Evolutionary conservation across 2,329 filamentous ascomycete species (phyloP).

Genomic region (Cytospora piceae): DNA sequence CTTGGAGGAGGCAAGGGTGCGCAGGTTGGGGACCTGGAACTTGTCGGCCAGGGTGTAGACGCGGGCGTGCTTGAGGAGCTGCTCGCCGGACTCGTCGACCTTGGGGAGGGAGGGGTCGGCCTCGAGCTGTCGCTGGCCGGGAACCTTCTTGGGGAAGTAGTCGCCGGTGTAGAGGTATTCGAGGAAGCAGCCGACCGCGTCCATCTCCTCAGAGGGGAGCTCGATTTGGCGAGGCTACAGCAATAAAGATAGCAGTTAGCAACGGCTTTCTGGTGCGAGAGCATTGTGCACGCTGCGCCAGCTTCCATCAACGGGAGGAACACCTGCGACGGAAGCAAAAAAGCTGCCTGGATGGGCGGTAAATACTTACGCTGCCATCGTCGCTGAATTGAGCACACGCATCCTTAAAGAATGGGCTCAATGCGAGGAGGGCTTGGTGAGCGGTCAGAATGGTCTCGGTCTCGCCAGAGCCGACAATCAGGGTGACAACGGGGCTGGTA

Average conservation of each 20-base stretch:
- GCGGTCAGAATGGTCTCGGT: conserved; percentile 69
- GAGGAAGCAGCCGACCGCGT: conserved; percentile 77
- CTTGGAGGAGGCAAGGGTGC: conserved; percentile 80
- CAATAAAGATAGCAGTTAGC: not conserved
- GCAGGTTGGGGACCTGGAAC: conserved; percentile 69
- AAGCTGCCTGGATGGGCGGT: not conserved
- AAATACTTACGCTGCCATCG: conserved; percentile 59
- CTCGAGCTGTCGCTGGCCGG: conserved; percentile 70
- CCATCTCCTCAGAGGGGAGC: conserved; percentile 68
- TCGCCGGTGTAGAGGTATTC: conserved; percentile 85
- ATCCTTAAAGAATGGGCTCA: conserved; percentile 75
- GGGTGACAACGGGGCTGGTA: conserved; percentile 69
- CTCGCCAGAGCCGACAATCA: conserved; percentile 66
- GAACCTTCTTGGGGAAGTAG: conserved; percentile 76
- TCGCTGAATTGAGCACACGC: conserved; percentile 64
- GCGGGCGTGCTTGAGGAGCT: conserved; percentile 85
- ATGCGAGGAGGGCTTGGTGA: conserved; percentile 75
- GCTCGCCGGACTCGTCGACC: conserved; percentile 77
- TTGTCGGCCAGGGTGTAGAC: conserved; percentile 88
- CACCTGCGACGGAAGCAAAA: not conserved
- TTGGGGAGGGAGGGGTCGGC: conserved; percentile 65
- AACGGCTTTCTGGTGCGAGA: too few species aligned
- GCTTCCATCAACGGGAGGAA: not conserved
- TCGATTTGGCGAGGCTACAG: conserved; percentile 66
- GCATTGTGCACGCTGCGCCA: not conserved